These are phyloP conservation scores for Chrysoporthe deuterocubensis DNA, from an alignment of 2,329 filamentous ascomycete genomes.

Conservation along the genomic window DNA sequence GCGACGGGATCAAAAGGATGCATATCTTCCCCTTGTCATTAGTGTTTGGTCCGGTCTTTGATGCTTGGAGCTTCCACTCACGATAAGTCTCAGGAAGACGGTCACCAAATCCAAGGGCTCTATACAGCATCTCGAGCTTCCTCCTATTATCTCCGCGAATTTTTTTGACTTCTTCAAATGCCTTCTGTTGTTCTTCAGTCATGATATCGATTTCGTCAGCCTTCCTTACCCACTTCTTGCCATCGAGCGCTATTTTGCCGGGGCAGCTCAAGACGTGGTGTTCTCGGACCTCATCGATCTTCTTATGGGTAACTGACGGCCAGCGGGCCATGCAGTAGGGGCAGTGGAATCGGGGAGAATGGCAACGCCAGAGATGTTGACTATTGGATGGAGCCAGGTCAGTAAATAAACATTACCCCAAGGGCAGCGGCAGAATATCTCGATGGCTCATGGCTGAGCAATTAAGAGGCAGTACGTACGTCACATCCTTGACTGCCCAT, in stretches of 20 bases:
- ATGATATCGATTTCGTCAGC: conserved; percentile 1
- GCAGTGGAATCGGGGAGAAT: not conserved
- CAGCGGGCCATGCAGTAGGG: not conserved
- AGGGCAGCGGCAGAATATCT: not conserved
- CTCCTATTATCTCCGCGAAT: not conserved
- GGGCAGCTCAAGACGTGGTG: not conserved
- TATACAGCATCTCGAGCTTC: not conserved
- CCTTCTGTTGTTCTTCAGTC: not conserved
- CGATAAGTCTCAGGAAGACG: not conserved
- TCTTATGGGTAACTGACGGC: not conserved
- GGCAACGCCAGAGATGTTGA: conserved; percentile 10
- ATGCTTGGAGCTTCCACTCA: not conserved
- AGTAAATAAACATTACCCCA: not conserved
- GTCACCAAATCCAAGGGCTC: not conserved
- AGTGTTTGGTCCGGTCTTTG: not conserved
- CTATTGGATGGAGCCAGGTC: conserved; percentile 4
- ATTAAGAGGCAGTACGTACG: not conserved
- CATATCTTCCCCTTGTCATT: not conserved
- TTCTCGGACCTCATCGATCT: not conserved
- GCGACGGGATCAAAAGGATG: not conserved
- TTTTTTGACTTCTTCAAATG: not conserved
- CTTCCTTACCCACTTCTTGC: not conserved
- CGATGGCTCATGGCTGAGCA: not conserved
- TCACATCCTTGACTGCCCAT: not conserved
- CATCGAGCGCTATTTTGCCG: not conserved